phyloP scores from a whole-genome alignment of 192 early-diverging fungal genomes.

The Jimgerdemannia lactiflua region DNA sequence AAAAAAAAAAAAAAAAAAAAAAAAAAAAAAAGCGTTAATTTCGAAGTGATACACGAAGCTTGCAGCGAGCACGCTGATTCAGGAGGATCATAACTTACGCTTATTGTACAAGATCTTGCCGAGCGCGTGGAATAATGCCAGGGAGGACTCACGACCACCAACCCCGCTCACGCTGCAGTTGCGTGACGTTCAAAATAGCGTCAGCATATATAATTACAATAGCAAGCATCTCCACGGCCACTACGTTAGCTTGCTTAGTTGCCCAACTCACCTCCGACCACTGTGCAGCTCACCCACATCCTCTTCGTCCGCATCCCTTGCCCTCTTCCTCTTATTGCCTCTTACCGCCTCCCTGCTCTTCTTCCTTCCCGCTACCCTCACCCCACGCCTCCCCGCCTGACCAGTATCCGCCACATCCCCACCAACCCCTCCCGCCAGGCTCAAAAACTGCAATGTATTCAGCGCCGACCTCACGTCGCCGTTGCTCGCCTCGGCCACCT shows the following conservation, averaged over 20 bases:
- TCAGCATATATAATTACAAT: background rate
- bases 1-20: too few species aligned
- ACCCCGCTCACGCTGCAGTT: constrained; percentile 2
- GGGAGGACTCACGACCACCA: constrained; percentile 29
- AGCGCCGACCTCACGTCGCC: constrained; percentile 59
- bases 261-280: too few species aligned
- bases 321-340: too few species aligned
- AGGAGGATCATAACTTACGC: constrained; percentile 24
- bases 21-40: too few species aligned
- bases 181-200: background rate
- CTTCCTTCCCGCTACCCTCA: background rate
- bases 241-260: too few species aligned
- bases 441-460: constrained; percentile 49
- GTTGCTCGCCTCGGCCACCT: constrained; percentile 40
- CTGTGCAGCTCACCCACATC: too few species aligned
- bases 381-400: constrained; percentile 10
- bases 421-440: constrained; percentile 8
- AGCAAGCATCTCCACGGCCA: too few species aligned
- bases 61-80: too few species aligned
- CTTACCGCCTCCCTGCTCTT: background rate
- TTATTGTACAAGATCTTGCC: constrained; percentile 63
- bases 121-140: constrained; percentile 60
- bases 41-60: too few species aligned
- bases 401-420: too few species aligned
- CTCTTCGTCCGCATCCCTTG: too few species aligned